Base-by-base conservation (phyloP, 257 asterid species). In the Scutellaria barbata region DNA sequence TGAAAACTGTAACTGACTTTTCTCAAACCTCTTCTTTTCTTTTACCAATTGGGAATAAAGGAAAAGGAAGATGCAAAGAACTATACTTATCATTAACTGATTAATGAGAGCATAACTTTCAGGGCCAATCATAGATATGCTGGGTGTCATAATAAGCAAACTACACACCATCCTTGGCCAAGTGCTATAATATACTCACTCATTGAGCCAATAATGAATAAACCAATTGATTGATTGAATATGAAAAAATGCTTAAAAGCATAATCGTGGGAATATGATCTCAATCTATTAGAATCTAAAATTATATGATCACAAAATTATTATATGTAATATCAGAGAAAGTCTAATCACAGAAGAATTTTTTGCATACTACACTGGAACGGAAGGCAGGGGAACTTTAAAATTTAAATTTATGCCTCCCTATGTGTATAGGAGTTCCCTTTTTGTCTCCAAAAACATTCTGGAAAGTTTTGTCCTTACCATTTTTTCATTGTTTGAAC, bases 241-340 rank as follows among this genome's bases (percentile, higher is more conserved):
- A 67, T 52, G 39, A 13, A 39, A 33, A 58, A 0, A 12, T 57
- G 30, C 50, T 11, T 40, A 63, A 46, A 46, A 22, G 45, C 25
- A 45, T 30, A 63, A 64, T 40, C 45, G 46, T n/a, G 58, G 40
- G 41, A 25, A 46, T 14, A 58, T 60, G 66, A 47, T 60, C 50
- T n/a, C 10, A 37, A 60, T 39, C 9, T 10, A 59, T 40, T 60
- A 60, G 66, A 39, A 59, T 59, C 35, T n/a, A 17, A 35, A 39
- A n/a, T 4, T 37, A 60, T n/a, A 60, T 35, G 8, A 60, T n/a
- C 7, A 56, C 65, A 13, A 35, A n/a, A 60, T 14, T 60, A 60
- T 33, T 20, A 16, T 3, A 14, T 60, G 5, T 10, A 61, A n/a
- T 8, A n/a, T 6, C 39, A 3, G n/a, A 40, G 70, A 18, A 50